Base-by-base conservation (phyloP, 2,329 filamentous ascomycete genomes). In the Fusarium sp. region DNA sequence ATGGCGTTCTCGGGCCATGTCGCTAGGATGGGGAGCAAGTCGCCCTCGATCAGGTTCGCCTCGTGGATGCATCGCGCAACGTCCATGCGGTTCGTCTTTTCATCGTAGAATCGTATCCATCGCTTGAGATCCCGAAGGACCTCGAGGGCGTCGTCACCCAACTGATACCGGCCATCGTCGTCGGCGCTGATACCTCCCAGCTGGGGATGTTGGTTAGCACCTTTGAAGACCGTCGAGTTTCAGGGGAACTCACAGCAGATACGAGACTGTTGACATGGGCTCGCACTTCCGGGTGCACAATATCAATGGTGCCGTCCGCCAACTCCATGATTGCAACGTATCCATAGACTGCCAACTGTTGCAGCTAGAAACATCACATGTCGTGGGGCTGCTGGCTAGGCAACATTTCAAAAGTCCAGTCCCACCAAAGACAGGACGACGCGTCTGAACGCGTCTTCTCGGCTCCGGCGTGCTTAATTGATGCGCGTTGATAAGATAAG, bases 101-200 rank as follows among this genome's bases (percentile, higher is more conserved):
- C 94, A 82, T 98, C 95, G 87, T 97, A 97, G 73, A 98, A 91
- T 77, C 95, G 95, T 76, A 99, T 89, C 97, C 97, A 99, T 90
- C 93, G 93, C 81, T 97, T 96, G 64, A 99, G 88, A 84, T 99
- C 97, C 72, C 96, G 95, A 66, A 99, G 87, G 79, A 95, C 97
- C 67, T 97, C 94, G 69, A 97, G 87, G 14, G 95, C 96, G 81
- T 98, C 96, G 83, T 98, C 96, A 83, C 97, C 97, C 38, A 98
- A 91, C 50, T 94, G 89, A 82, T 99, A 99, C 79, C 89, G 89
- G 66, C 94, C 94, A 79, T 95, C 92, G 78, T 96, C 92, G 75
- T 94, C 93, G 61, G 91, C 88, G 77, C 93, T 93, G 78, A 91
- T 91, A 63, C 95, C 96, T 85, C 95, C 96, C 74, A 98, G 91